Conservation (phyloP, 1,284 basidiomycete species). For the Singerocomus inundabilis region DNA sequence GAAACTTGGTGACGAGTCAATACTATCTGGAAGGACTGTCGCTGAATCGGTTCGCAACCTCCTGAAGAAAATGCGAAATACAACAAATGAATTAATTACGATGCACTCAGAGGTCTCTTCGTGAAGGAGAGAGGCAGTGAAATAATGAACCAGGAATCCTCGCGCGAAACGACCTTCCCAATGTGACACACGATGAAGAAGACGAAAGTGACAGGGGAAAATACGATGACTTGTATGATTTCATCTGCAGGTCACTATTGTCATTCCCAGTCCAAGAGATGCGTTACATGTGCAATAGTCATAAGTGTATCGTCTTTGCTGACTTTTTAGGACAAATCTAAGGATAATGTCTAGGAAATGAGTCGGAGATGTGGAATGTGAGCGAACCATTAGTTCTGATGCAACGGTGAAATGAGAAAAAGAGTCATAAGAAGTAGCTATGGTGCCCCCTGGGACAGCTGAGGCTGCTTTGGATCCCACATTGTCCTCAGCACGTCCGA, state of each 20-base stretch:
- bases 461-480: slow-evolving; percentile 58
- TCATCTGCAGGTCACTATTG: background rate
- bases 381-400: slow-evolving; percentile 1
- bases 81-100: slow-evolving; percentile 88
- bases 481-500: slow-evolving; percentile 78
- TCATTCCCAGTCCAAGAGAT: slow-evolving; percentile 9
- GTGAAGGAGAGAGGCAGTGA: slow-evolving; percentile 49
- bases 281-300: slow-evolving; percentile 28
- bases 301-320: slow-evolving; percentile 29
- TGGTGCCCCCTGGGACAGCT: slow-evolving; percentile 26
- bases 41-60: slow-evolving; percentile 80
- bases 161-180: slow-evolving; percentile 8
- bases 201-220: slow-evolving; percentile 36
- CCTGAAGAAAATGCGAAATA: slow-evolving; percentile 81
- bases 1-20: slow-evolving; percentile 73
- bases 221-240: slow-evolving; percentile 18
- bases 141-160: slow-evolving; percentile 18
- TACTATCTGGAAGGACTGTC: slow-evolving; percentile 68
- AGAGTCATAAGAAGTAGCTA: slow-evolving; percentile 8
- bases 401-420: slow-evolving; percentile 1
- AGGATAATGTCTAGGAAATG: slow-evolving; percentile 22
- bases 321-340: slow-evolving; percentile 28
- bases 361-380: slow-evolving; percentile 6
- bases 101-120: slow-evolving; percentile 78
- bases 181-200: slow-evolving; percentile 21